Evolutionary conservation across 441 rosid species (phyloP).

Genomic region (Francoa sonchifolia): DNA sequence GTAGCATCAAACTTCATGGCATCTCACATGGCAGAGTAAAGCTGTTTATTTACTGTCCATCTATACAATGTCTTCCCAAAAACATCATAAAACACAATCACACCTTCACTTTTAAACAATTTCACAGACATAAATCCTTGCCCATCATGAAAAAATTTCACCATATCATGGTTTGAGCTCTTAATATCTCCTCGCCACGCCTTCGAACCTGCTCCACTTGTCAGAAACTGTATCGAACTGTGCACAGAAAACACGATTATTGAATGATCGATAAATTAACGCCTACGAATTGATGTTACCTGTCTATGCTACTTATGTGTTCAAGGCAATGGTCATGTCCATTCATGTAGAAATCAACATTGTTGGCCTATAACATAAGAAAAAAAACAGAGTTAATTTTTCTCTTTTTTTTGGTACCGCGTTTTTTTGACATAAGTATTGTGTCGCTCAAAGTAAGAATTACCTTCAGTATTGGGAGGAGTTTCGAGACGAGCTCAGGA

Average conservation of each 20-base stretch:
- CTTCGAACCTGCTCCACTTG: constrained; percentile 78
- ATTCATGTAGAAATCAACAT: constrained; percentile 61
- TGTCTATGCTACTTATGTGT: constrained; percentile 35
- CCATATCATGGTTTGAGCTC: constrained; percentile 19
- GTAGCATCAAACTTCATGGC: too few relatives aligned
- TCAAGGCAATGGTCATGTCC: constrained; percentile 89
- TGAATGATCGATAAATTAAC: background rate
- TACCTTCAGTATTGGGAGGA: constrained; percentile 43
- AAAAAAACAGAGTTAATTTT: too few relatives aligned
- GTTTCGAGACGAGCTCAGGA: constrained; percentile 23
- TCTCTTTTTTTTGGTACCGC: too few relatives aligned
- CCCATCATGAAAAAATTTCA: constrained; percentile 57
- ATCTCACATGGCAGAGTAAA: constrained; percentile 10
- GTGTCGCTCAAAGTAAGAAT: background rate
- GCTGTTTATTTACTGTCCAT: constrained; percentile 27
- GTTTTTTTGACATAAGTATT: too few relatives aligned
- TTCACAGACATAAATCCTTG: constrained; percentile 70
- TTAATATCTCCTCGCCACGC: constrained; percentile 58
- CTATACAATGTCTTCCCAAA: constrained; percentile 36
- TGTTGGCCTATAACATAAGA: constrained; percentile 36
- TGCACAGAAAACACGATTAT: background rate
- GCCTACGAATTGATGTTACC: constrained; percentile 20
- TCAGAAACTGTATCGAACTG: constrained; percentile 45
- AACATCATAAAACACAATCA: constrained; percentile 36
- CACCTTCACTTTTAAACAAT: constrained; percentile 18